phyloP scores from a whole-genome alignment of 139 green algal genomes.

The Auxenochlorella pyrenoidosa region DNA sequence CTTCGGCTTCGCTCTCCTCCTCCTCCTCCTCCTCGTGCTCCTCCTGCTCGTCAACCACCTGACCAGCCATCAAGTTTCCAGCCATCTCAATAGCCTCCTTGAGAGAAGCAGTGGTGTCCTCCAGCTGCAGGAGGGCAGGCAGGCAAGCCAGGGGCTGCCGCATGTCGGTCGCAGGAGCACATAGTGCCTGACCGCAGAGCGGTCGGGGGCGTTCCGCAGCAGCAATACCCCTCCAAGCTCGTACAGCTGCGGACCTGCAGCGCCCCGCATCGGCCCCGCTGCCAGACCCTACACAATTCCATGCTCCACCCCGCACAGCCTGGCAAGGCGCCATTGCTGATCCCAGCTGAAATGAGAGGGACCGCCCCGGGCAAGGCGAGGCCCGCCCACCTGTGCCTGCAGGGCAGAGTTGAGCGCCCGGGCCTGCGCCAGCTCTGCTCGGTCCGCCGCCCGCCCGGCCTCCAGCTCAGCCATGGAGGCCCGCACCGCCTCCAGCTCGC shows the following conservation, averaged over 20 bases:
- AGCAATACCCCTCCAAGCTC: too few species aligned
- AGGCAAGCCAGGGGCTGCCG: background rate
- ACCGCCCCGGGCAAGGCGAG: too few species aligned
- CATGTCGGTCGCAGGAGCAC: too few species aligned
- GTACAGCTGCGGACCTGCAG: too few species aligned
- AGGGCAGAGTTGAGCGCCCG: background rate
- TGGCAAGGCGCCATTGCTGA: too few species aligned
- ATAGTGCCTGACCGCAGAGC: too few species aligned
- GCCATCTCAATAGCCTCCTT: constrained; percentile 6
- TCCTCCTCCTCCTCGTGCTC: background rate
- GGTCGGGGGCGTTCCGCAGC: too few species aligned
- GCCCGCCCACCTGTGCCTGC: background rate
- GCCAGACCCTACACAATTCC: too few species aligned
- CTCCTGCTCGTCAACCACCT: background rate
- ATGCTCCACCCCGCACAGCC: background rate
- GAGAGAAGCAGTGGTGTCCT: constrained; percentile 12
- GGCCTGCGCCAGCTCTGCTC: background rate
- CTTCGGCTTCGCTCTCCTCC: background rate
- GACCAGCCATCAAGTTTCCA: background rate
- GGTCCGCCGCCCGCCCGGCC: background rate
- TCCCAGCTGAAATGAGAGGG: too few species aligned
- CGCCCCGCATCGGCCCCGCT: background rate
- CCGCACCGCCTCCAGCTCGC: background rate
- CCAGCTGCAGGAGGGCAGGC: constrained; percentile 5
- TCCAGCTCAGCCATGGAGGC: constrained; percentile 1